Evolutionary conservation across 768 basidiomycete genomes (phyloP).

Genomic region (Leccinum uliginosum): DNA sequence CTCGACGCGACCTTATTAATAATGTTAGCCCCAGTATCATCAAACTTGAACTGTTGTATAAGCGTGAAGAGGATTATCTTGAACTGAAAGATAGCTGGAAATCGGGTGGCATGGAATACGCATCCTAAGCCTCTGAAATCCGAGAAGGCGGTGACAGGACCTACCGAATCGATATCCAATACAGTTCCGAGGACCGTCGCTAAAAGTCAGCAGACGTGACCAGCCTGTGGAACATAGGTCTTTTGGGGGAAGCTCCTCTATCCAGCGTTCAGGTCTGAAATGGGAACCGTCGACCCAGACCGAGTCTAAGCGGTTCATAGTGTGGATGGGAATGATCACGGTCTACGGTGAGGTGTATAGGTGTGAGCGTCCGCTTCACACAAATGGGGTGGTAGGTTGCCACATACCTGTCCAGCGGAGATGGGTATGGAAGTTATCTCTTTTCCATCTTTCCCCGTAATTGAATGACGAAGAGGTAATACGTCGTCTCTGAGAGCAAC

Average conservation of each 20-base stretch:
- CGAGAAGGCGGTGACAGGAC: neutral
- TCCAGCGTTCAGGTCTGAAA: slow-evolving; percentile 3
- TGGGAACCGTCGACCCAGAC: neutral
- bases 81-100: slow-evolving; percentile 4
- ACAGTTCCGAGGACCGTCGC: slow-evolving; percentile 6
- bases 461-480: slow-evolving; percentile 3
- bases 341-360: neutral
- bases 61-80: slow-evolving; percentile 5
- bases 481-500: slow-evolving; percentile 2
- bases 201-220: slow-evolving; percentile 5
- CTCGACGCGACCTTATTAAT: slow-evolving; percentile 1
- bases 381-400: neutral
- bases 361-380: neutral
- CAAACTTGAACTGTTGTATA: neutral
- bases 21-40: neutral
- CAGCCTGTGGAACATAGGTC: slow-evolving; percentile 4
- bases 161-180: slow-evolving; percentile 6
- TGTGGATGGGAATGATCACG: neutral
- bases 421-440: slow-evolving; percentile 1
- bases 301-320: slow-evolving; percentile 3
- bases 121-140: neutral
- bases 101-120: neutral
- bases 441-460: neutral
- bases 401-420: slow-evolving; percentile 5
- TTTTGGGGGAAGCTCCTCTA: neutral